These are phyloP conservation scores for Sugiyamaella xylanicola DNA, from an alignment of 1,139 yeast species.

Conservation along the genomic window DNA sequence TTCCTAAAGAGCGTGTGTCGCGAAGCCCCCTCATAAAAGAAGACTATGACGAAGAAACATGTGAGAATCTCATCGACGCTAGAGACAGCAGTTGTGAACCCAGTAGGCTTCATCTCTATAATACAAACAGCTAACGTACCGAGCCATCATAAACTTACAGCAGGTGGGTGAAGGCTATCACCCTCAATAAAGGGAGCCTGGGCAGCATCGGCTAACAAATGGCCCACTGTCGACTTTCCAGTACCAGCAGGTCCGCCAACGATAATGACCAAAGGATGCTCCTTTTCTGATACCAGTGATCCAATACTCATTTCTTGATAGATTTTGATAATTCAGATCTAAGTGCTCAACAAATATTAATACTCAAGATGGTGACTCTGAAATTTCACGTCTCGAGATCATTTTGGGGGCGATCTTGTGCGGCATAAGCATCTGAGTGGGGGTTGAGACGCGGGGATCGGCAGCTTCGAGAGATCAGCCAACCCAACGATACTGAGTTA, in stretches of 20 bases:
- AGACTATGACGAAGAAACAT: too few relatives aligned
- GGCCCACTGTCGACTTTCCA: conserved; percentile 82
- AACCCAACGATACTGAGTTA: too few relatives aligned
- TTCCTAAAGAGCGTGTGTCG: too few relatives aligned
- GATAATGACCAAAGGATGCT: conserved; percentile 40
- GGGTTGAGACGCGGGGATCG: conserved; percentile 5
- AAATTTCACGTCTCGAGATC: neutral
- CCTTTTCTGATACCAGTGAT: conserved; percentile 4
- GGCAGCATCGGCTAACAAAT: conserved; percentile 49
- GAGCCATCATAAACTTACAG: too few relatives aligned
- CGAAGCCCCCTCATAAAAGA: too few relatives aligned
- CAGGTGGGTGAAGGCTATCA: conserved; percentile 72
- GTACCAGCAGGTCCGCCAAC: conserved; percentile 96
- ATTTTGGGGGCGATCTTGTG: neutral
- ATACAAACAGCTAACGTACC: too few relatives aligned
- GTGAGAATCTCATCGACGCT: too few relatives aligned
- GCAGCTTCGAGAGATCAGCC: neutral
- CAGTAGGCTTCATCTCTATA: too few relatives aligned
- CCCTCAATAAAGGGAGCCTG: conserved; percentile 76
- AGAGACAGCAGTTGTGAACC: too few relatives aligned
- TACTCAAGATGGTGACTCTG: neutral
- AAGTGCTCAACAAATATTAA: conserved; percentile 12
- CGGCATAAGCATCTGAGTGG: conserved; percentile 8
- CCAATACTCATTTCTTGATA: conserved; percentile 9
- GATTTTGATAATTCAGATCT: too few relatives aligned